Evolutionary conservation across 2,329 filamentous ascomycete genomes (phyloP).

Genomic region (Aspergillus terreus): DNA sequence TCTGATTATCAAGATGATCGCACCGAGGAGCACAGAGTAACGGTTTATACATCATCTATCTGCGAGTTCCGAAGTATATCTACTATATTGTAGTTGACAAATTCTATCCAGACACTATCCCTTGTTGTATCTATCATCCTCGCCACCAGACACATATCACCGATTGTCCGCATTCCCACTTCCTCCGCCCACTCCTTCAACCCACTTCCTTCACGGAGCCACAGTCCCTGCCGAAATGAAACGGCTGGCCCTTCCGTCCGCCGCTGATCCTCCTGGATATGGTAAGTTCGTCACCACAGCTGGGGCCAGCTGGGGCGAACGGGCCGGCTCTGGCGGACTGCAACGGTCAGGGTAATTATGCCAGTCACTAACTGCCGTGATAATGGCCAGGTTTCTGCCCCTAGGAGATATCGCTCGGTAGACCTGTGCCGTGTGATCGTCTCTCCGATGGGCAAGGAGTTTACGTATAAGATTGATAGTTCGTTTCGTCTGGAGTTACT

Average conservation of each 20-base stretch:
- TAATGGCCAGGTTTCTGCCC: too few relatives aligned
- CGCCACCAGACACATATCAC: too few relatives aligned
- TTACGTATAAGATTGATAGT: not conserved
- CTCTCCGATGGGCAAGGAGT: not conserved
- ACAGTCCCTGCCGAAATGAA: not conserved
- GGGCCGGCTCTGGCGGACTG: not conserved
- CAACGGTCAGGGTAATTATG: not conserved
- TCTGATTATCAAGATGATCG: too few relatives aligned
- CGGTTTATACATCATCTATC: too few relatives aligned
- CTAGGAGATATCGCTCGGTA: not conserved
- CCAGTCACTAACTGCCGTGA: too few relatives aligned
- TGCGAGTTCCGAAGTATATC: too few relatives aligned
- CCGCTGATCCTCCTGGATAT: not conserved
- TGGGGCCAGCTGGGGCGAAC: not conserved
- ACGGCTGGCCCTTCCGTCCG: too few relatives aligned
- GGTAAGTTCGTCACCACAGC: not conserved
- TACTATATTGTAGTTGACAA: too few relatives aligned
- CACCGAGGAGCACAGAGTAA: too few relatives aligned
- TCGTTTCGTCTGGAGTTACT: not conserved
- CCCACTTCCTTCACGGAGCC: not conserved
- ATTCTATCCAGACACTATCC: too few relatives aligned
- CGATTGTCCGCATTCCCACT: too few relatives aligned
- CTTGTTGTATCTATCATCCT: too few relatives aligned
- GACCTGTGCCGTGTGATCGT: not conserved
- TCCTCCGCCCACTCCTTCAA: not conserved